Conservation (phyloP, 768 basidiomycete genomes). For the Trametes meyenii region DNA sequence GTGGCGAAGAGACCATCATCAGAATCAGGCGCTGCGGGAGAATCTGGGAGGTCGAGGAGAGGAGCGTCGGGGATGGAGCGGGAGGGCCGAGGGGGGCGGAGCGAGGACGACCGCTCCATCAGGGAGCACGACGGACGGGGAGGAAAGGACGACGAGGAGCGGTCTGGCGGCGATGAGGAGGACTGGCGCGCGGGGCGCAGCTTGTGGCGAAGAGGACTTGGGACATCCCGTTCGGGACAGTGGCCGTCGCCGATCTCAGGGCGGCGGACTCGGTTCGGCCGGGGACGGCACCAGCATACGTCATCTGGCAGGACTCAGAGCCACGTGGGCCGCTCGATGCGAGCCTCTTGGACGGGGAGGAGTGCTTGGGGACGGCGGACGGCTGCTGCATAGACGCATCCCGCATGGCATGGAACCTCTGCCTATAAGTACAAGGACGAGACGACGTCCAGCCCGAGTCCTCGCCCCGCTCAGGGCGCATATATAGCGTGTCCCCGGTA, state of each 20-base stretch:
- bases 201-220: not conserved
- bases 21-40: conserved; percentile 11
- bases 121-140: conserved; percentile 8
- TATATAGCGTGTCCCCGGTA: conserved; percentile 43
- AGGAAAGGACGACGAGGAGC: conserved; percentile 11
- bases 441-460: not conserved
- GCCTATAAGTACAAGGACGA: no score
- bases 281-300: no score
- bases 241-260: not conserved
- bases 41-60: conserved; percentile 3
- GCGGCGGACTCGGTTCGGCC: not conserved
- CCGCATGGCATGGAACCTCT: no score
- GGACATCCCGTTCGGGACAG: not conserved
- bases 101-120: conserved; percentile 20
- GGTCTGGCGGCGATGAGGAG: not conserved
- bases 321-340: conserved; percentile 13
- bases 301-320: not conserved
- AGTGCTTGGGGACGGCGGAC: not conserved
- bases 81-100: conserved; percentile 18
- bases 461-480: conserved; percentile 30
- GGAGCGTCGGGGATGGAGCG: conserved; percentile 20
- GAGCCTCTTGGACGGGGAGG: not conserved
- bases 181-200: not conserved
- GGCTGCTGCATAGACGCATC: no score
- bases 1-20: conserved; percentile 20